These are phyloP conservation scores for Lipomyces sp. DNA, from an alignment of 805 yeast genomes.

Conservation along the genomic window DNA sequence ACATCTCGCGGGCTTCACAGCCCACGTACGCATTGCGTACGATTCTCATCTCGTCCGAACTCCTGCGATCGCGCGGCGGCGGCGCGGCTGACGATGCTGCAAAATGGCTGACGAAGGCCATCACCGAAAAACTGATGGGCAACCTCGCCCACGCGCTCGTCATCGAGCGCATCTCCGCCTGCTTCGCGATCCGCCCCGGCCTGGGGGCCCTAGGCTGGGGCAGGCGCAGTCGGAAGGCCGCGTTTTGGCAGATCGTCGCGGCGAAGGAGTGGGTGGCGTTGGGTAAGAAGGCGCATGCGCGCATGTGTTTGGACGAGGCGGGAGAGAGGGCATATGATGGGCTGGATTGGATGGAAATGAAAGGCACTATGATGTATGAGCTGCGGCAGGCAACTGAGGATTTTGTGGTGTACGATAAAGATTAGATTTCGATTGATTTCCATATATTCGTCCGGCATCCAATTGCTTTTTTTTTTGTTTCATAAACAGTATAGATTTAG, in stretches of 20 bases:
- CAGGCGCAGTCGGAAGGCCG: slow-evolving; percentile 66
- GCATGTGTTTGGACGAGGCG: slow-evolving; percentile 36
- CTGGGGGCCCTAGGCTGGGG: slow-evolving; percentile 27
- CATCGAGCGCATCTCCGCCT: slow-evolving; percentile 53
- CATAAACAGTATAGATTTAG: no score
- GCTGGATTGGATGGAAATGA: slow-evolving; percentile 25
- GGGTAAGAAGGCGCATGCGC: slow-evolving; percentile 33
- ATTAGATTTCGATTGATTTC: not conserved
- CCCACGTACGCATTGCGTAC: slow-evolving; percentile 70
- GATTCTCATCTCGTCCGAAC: slow-evolving; percentile 63
- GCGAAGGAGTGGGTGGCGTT: slow-evolving; percentile 63
- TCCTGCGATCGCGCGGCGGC: slow-evolving; percentile 49
- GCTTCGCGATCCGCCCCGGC: slow-evolving; percentile 41
- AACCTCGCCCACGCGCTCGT: slow-evolving; percentile 49
- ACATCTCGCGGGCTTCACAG: slow-evolving; percentile 64
- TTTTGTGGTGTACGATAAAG: slow-evolving; percentile 27
- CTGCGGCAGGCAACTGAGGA: slow-evolving; percentile 20
- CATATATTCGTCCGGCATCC: no score
- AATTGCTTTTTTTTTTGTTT: no score
- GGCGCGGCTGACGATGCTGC: slow-evolving; percentile 47
- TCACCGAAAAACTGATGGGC: slow-evolving; percentile 41
- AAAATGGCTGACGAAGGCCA: slow-evolving; percentile 46
- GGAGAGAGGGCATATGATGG: slow-evolving; percentile 35
- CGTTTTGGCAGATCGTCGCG: slow-evolving; percentile 72
- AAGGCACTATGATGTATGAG: slow-evolving; percentile 22